Evolutionary conservation across 495 filamentous ascomycete genomes (phyloP), one percentile per base, ranked within the genome.

Genomic region (Thermochaetoides thermophila): DNA sequence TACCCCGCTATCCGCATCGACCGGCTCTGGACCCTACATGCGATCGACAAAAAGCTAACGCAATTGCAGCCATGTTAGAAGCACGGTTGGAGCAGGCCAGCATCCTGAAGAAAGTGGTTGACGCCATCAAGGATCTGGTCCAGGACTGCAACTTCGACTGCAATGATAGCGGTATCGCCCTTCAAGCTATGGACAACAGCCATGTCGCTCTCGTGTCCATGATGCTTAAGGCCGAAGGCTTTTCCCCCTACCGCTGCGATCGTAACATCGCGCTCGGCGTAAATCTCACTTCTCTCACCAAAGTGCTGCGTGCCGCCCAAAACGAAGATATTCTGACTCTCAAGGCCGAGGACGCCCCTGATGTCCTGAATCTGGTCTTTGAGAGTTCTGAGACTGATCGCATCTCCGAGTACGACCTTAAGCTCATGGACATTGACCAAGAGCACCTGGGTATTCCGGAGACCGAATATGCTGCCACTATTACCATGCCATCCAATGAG

Each of bases 141-240:
- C 89, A 96, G 63, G 87, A 96, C 64, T 96, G 91, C 74, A 99
- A 99, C 64, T 99, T 99, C 64, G 89, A 99, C 66, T 99, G 91
- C 79, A 99, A 96, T 78, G 89, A 99, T 71, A 83, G 82, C 42
- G 89, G 89, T 32, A 87, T 99, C 57, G 85, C 85, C 32, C 79
- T 99, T 18, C 89, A 99, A 64, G 89, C 89, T 47, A 99, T 99
- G 91, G 89, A 99, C 66, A 99, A 94, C 71, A 94, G 86, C 37
- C 89, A 99, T 65, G 89, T 99, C 54, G 89, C 89, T 32, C 81
- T 99, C 29, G 89, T 97, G 23, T 92, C 89, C 37, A 96, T 99
- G 91, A 73, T 92, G 68, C 79, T 99, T 53, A 87, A 86, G 63
- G 78, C 85, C 21, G 89, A 96, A 49, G 74, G 74, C 39, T 99